Base-by-base conservation (phyloP, 2,329 filamentous ascomycete species). In the Fusarium longipes region DNA sequence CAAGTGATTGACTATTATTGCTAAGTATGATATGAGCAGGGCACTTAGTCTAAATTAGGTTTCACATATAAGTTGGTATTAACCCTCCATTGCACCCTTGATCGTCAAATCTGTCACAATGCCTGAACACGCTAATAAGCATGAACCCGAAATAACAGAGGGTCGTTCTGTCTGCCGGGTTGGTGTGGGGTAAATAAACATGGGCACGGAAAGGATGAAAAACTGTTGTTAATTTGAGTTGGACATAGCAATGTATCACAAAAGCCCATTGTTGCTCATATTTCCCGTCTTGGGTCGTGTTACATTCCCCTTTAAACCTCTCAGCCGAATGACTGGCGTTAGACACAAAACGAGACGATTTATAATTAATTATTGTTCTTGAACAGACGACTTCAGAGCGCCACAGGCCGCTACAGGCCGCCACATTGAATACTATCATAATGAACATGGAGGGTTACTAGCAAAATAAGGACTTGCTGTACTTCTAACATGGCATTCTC, bases 391-490 rank as follows among this genome's bases (percentile, higher is more conserved):
- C 30, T 43, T 55, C 54, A 55, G 65, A 44, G 49, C 60, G 56
- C 50, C 29, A 33, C 67, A 60, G 67, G 52, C 67, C 64, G 67
- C 60, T 39, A 33, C 40, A 47, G 64, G 54, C 67, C 45, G 63
- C 44, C 25, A 33, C 5, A 27, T 36, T 30, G 20, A 27, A 52
- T 24, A 35, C 38, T n/a, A 18, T 17, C 43, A 47, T 40, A 47
- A 45, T 40, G 50, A 45, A 66, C 17, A 50, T 52, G 44, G 51
- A 60, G 51, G 44, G 51, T 55, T 24, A 32, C 27, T 32, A 56
- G 42, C 42, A 54, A n/a, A 51, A 62, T 66, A 47, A 58, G 58
- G 15, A 38, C 24, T 36, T 44, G 18, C 17, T 14, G 20, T 15
- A 22, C 17, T 25, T n/a, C 27, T 12, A 45, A 44, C 30, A 62